Base-by-base conservation (phyloP, 306 rosid species). In the Astragalus membranaceus region DNA sequence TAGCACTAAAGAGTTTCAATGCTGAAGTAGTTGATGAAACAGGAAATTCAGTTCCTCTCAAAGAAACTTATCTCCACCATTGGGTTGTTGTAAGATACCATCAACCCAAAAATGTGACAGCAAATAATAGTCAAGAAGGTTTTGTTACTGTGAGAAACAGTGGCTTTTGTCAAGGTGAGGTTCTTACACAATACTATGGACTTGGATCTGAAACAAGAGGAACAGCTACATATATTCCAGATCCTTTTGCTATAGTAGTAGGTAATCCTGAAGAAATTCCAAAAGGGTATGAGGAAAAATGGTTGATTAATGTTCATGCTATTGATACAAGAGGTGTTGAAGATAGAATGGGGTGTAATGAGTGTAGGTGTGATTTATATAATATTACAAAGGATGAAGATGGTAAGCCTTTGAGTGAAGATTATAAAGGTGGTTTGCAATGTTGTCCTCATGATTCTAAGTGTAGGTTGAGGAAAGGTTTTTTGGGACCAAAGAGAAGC, bases 1-100 rank as follows among this genome's bases (percentile, higher is more conserved):
- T 92, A 48, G 94, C 83, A 8, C 3, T 92, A 2, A 92, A 87
- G 79, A 70, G 87, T 52, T 87, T 92, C 55, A 68, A 79, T 11
- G 96, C 82, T 7, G 98, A 92, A 54, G 79, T 89, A 7, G 68
- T 89, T 39, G 96, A 92, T 68, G 90, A 85, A 61, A 8, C 63
- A 11, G 89, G 90, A 36, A 76, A 81, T 1, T 73, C 90, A n/a
- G 55, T 89, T 7, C 81, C 96, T 44, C 92, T 92, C 43, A 71
- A 79, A 0, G 88, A 92, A 71, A 81, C 94, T 46, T 92, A 89
- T 60, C 84, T 92, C 30, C 98, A 92, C 26, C 98, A 92, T n/a
- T 92, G 98, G 96, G 9, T 67, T 64, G 41, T 85, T 6, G 3
- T 0, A 1, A 78, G 70, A 33, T 92, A 77, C 74, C 48, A 70